A percentile compares a stretch with the other conserved stretches of the same genome.
phyloP scores from a whole-genome alignment of 2,329 filamentous ascomycete genomes.

The Epichloe festucae region DNA sequence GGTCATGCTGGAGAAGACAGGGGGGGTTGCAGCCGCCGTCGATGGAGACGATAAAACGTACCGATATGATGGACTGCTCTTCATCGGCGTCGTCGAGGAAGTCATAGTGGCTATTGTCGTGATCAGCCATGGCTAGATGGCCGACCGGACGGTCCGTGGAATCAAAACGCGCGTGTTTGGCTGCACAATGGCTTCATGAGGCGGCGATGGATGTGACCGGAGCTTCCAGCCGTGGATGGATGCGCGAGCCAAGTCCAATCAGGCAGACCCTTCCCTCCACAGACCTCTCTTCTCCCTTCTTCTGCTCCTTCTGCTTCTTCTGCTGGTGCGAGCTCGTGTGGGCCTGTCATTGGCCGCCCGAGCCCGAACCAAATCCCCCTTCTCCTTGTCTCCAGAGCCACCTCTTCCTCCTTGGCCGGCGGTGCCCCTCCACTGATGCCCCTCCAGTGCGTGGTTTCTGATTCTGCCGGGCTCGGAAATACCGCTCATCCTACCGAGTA shows the following conservation, averaged over 20 bases:
- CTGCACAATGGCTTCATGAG: slow-evolving; percentile 5
- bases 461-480: neutral
- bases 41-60: slow-evolving; percentile 9
- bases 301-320: neutral
- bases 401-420: too few species aligned
- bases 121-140: slow-evolving; percentile 26
- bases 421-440: too few species aligned
- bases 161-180: neutral
- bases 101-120: slow-evolving; percentile 29
- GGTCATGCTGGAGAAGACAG: neutral
- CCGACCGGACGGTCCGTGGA: slow-evolving; percentile 1
- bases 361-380: too few species aligned
- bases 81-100: slow-evolving; percentile 34
- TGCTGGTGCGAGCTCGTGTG: neutral
- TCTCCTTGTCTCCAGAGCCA: too few species aligned
- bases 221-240: neutral
- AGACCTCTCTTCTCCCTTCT: neutral
- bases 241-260: neutral
- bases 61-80: slow-evolving; percentile 34
- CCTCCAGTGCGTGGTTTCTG: neutral
- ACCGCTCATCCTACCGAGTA: neutral
- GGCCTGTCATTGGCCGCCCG: neutral
- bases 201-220: slow-evolving; percentile 1
- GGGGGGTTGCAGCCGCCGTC: neutral
- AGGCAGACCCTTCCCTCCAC: neutral